Evolutionary conservation across 2,329 filamentous ascomycete genomes (phyloP).

Genomic region (Metarhizium anisopliae): DNA sequence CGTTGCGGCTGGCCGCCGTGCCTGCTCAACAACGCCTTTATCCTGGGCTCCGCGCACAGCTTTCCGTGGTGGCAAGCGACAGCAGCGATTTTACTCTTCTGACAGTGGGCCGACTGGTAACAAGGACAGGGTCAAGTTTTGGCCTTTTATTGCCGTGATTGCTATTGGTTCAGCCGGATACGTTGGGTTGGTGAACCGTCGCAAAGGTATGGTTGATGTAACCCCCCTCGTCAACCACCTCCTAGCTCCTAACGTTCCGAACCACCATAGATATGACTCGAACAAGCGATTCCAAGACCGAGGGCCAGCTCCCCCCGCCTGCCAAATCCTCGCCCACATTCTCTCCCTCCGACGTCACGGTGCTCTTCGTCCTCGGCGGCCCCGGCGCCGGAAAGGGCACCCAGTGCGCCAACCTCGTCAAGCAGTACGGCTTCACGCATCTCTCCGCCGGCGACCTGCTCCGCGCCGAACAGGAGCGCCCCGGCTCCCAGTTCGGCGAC

Average conservation of each 20-base stretch:
- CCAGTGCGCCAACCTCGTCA: constrained; percentile 81
- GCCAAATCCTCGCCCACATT: constrained; percentile 59
- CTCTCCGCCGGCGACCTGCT: constrained; percentile 89
- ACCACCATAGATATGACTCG: constrained; percentile 30
- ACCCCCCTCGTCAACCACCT: not conserved
- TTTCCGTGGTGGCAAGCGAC: constrained; percentile 13
- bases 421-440: constrained; percentile 84
- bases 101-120: constrained; percentile 19
- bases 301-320: constrained; percentile 36
- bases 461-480: constrained; percentile 83
- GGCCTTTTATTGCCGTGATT: constrained; percentile 46
- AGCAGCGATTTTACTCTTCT: constrained; percentile 28
- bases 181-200: constrained; percentile 38
- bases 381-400: constrained; percentile 96
- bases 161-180: constrained; percentile 40
- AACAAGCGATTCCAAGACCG: constrained; percentile 27
- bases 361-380: constrained; percentile 92
- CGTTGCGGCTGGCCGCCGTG: not conserved
- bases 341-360: constrained; percentile 68
- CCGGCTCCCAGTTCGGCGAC: constrained; percentile 79
- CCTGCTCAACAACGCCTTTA: constrained; percentile 9
- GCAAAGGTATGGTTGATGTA: constrained; percentile 31
- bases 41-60: constrained; percentile 8
- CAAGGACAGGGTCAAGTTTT: constrained; percentile 41
- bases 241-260: not conserved